Conservation (phyloP, 2,329 filamentous ascomycete species). For the Colletotrichum musicola region DNA sequence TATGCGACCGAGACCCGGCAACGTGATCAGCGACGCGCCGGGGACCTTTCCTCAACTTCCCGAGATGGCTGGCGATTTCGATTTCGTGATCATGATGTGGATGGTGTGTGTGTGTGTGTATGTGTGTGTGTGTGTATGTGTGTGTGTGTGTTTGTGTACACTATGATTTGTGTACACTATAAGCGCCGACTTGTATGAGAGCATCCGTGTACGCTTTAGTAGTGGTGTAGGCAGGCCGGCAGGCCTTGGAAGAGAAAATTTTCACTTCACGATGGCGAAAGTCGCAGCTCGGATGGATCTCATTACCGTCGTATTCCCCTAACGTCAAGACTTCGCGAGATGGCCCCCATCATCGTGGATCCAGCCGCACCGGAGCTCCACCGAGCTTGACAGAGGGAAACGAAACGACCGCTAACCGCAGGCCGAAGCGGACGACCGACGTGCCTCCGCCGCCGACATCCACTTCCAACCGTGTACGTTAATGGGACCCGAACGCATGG, state of each 20-base stretch:
- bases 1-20: conserved; percentile 13
- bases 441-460: conserved; percentile 32
- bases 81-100: conserved; percentile 7
- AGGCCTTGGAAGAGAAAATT: conserved; percentile 22
- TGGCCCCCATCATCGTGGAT: conserved; percentile 22
- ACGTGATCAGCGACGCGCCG: conserved; percentile 22
- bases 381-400: conserved; percentile 25
- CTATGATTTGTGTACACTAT: too few relatives aligned
- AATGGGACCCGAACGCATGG: conserved; percentile 40
- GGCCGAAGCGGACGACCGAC: conserved; percentile 38
- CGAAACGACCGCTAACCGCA: conserved; percentile 34
- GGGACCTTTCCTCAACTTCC: conserved; percentile 15
- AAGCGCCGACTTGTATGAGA: too few relatives aligned
- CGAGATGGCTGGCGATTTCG: conserved; percentile 17
- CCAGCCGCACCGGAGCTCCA: conserved; percentile 30
- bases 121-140: too few relatives aligned
- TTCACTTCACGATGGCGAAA: conserved; percentile 34
- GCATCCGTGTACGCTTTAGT: too few relatives aligned
- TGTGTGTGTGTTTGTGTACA: too few relatives aligned
- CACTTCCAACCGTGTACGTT: conserved; percentile 39
- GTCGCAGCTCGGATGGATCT: conserved; percentile 36
- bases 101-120: neutral
- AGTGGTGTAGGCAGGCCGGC: too few relatives aligned
- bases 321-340: conserved; percentile 40
- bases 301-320: conserved; percentile 37